phyloP scores from a whole-genome alignment of 78 protist genomes.

The Polysphondylium violaceum region DNA sequence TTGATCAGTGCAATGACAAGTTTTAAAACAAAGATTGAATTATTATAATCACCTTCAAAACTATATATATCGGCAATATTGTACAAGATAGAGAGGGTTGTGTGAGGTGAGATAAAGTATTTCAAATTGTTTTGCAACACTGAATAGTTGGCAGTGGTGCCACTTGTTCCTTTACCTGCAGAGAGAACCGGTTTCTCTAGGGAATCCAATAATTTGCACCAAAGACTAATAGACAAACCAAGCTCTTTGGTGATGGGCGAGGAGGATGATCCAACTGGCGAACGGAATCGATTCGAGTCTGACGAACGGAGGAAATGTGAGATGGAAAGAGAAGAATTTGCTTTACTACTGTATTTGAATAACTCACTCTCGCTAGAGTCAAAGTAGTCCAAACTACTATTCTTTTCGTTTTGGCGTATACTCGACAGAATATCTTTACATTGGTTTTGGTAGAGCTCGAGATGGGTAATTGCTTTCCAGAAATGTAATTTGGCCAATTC shows the following conservation, averaged over 20 bases:
- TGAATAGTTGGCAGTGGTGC: background rate
- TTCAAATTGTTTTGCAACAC: background rate
- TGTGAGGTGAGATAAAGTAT: slow-evolving; percentile 41
- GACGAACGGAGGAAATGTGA: slow-evolving; percentile 6
- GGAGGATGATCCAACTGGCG: slow-evolving; percentile 22
- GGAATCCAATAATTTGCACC: slow-evolving; percentile 34
- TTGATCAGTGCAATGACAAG: slow-evolving; percentile 12
- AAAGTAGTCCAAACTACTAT: background rate
- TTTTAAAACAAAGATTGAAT: slow-evolving; percentile 32
- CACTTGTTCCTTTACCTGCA: background rate
- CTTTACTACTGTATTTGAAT: background rate
- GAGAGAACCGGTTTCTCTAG: background rate
- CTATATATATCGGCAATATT: slow-evolving; percentile 44
- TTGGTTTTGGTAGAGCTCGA: slow-evolving; percentile 44
- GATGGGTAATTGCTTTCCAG: slow-evolving; percentile 44
- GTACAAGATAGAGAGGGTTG: slow-evolving; percentile 1
- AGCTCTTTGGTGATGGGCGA: slow-evolving; percentile 20
- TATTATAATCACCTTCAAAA: slow-evolving; percentile 58
- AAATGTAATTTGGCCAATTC: slow-evolving; percentile 58
- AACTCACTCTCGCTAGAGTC: background rate
- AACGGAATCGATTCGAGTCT: slow-evolving; percentile 23
- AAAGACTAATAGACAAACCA: slow-evolving; percentile 11
- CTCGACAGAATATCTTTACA: slow-evolving; percentile 23
- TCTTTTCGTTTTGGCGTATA: background rate
- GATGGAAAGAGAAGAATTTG: background rate